phyloP scores from a whole-genome alignment of 2,329 filamentous ascomycete genomes.

The Ceratocystis destructans region DNA sequence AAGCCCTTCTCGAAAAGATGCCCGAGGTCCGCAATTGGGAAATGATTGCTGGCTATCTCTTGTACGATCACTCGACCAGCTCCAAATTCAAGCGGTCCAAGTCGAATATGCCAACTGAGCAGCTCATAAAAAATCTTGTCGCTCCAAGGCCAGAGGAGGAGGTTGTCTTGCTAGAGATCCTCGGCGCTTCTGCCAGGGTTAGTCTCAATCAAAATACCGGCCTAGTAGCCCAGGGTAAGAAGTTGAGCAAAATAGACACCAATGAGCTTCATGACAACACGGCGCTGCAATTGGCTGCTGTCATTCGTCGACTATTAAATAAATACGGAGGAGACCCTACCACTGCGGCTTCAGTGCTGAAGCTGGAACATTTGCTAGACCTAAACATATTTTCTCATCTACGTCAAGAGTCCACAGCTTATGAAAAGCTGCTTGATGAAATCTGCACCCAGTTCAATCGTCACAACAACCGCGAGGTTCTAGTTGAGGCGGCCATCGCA shows the following conservation, averaged over 20 bases:
- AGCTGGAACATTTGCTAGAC: conserved; percentile 74
- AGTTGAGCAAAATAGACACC: conserved; percentile 47
- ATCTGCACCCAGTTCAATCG: conserved; percentile 87
- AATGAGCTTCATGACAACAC: conserved; percentile 63
- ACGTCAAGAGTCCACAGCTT: conserved; percentile 70
- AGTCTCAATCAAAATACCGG: conserved; percentile 42
- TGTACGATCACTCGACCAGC: conserved; percentile 75
- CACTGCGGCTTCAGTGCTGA: conserved; percentile 72
- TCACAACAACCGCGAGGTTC: conserved; percentile 75
- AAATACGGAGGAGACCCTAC: conserved; percentile 86
- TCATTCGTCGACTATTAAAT: conserved; percentile 75
- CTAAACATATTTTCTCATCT: conserved; percentile 79
- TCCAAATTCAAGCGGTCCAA: conserved; percentile 31
- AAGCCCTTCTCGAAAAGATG: conserved; percentile 72
- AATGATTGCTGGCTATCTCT: conserved; percentile 70
- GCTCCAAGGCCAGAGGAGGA: conserved; percentile 67
- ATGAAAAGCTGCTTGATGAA: conserved; percentile 71
- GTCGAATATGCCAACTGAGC: conserved; percentile 40
- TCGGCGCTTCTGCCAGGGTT: conserved; percentile 69
- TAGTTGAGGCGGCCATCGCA: conserved; percentile 69
- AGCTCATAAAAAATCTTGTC: conserved; percentile 54
- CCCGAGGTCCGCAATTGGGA: conserved; percentile 78
- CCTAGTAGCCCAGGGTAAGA: conserved; percentile 31
- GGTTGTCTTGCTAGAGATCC: conserved; percentile 69
- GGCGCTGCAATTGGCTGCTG: conserved; percentile 59